Percentiles rank a stretch among this genome's conserved stretches.
Evolutionary conservation across 306 rosid genomes (phyloP).

Genomic region (Castanopsis chinensis): DNA sequence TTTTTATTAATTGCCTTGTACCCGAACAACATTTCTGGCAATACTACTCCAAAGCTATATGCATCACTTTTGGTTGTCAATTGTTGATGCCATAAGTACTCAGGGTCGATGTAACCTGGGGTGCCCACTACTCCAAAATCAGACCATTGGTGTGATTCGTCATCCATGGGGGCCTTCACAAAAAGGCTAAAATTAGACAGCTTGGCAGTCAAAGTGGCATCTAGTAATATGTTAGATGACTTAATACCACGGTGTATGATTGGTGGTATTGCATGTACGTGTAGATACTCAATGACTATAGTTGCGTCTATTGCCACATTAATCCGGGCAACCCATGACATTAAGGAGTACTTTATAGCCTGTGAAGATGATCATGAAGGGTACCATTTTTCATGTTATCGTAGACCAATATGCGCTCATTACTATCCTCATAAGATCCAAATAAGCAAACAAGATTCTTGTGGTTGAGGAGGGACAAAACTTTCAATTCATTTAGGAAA

Average conservation of each 20-base stretch:
- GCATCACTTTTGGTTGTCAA: slow-evolving; percentile 84
- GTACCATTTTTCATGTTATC: slow-evolving; percentile 61
- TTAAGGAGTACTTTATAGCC: slow-evolving; percentile 15
- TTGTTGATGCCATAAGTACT: slow-evolving; percentile 67
- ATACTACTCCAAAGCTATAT: slow-evolving; percentile 75
- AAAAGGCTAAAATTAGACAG: slow-evolving; percentile 23
- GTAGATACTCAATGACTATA: slow-evolving; percentile 32
- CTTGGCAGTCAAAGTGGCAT: too few species aligned
- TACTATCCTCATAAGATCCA: slow-evolving; percentile 63
- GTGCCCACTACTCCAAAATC: slow-evolving; percentile 60
- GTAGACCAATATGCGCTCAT: slow-evolving; percentile 67
- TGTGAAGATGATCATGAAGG: slow-evolving; percentile 62
- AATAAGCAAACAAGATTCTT: slow-evolving; percentile 63
- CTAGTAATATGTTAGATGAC: too few species aligned
- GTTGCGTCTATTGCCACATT: too few species aligned
- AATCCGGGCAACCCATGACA: too few species aligned
- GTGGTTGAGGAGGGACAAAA: slow-evolving; percentile 74
- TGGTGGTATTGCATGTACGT: slow-evolving; percentile 52
- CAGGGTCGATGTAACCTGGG: slow-evolving; percentile 85
- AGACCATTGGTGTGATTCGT: slow-evolving; percentile 35
- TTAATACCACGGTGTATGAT: slow-evolving; percentile 45
- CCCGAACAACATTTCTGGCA: slow-evolving; percentile 64
- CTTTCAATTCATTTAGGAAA: slow-evolving; percentile 70
- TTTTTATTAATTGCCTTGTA: slow-evolving; percentile 64
- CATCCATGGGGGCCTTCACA: slow-evolving; percentile 56